Conservation (phyloP, 2,329 filamentous ascomycete species). For the Penicillium brevicompactum region DNA sequence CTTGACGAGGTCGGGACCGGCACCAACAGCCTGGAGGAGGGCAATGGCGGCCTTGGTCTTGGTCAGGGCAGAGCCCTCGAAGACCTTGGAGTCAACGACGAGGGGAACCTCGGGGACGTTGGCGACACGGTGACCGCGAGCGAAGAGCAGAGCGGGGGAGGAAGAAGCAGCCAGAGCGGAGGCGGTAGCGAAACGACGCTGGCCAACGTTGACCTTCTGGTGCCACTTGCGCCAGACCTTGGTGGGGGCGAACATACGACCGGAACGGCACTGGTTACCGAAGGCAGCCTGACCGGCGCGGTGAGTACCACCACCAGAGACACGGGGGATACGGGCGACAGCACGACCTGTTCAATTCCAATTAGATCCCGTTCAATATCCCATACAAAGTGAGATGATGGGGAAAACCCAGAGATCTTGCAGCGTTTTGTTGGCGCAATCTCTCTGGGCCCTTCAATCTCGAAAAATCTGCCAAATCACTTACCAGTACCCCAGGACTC, state of each 20-base stretch:
- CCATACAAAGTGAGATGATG: not conserved
- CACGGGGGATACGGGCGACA: constrained; percentile 99
- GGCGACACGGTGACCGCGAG: constrained; percentile 94
- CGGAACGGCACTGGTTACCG: constrained; percentile 99
- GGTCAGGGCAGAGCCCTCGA: constrained; percentile 75
- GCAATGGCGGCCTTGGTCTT: constrained; percentile 87
- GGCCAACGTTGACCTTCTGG: constrained; percentile 98
- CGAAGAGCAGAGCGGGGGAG: constrained; percentile 89
- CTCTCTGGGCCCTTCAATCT: constrained; percentile 20
- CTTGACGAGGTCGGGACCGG: constrained; percentile 88
- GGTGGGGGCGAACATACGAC: constrained; percentile 99
- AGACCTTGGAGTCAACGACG: constrained; percentile 87
- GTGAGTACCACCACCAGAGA: constrained; percentile 99
- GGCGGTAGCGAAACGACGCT: constrained; percentile 97
- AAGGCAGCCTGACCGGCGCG: constrained; percentile 99
- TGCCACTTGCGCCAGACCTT: constrained; percentile 99
- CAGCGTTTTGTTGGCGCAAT: constrained; percentile 1
- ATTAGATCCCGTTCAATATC: constrained; percentile 9
- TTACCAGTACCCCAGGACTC: constrained; percentile 99
- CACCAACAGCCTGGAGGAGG: constrained; percentile 89
- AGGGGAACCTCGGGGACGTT: constrained; percentile 94
- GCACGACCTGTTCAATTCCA: constrained; percentile 71
- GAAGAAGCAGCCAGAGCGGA: constrained; percentile 97
- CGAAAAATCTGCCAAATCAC: constrained; percentile 44
- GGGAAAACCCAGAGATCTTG: not conserved